Percentiles rank a stretch among this genome's conserved stretches.
phyloP scores from a whole-genome alignment of 208 protist species.

The Trypanosoma grayi region DNA sequence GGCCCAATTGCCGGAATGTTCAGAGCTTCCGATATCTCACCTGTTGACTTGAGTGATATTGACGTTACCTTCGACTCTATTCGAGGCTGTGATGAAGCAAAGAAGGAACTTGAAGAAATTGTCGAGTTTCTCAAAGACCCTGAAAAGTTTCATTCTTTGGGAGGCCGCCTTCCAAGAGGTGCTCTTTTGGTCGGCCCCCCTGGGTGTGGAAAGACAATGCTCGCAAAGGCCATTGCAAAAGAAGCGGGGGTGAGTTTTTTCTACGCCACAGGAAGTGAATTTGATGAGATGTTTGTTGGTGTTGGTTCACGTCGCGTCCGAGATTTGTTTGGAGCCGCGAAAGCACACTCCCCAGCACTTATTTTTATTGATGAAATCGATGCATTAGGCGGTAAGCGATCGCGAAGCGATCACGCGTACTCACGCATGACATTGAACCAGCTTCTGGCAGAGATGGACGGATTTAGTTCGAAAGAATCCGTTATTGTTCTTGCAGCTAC shows the following conservation, averaged over 20 bases:
- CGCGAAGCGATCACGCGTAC: constrained; percentile 55
- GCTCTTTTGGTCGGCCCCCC: constrained; percentile 97
- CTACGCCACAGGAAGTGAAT: constrained; percentile 93
- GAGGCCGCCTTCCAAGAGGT: constrained; percentile 96
- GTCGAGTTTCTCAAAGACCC: constrained; percentile 95
- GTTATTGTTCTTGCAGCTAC: constrained; percentile 98
- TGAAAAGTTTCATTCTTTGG: constrained; percentile 90
- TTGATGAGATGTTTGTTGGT: constrained; percentile 98
- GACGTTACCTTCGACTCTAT: constrained; percentile 87
- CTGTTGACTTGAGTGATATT: constrained; percentile 75
- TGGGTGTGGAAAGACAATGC: constrained; percentile 96
- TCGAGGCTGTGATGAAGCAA: constrained; percentile 89
- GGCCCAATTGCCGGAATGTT: constrained; percentile 40
- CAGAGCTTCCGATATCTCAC: constrained; percentile 51
- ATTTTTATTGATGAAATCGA: constrained; percentile 99
- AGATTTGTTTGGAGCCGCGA: constrained; percentile 94
- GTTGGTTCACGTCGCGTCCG: constrained; percentile 94
- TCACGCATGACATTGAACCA: constrained; percentile 96
- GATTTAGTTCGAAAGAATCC: constrained; percentile 89
- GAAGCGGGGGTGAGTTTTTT: constrained; percentile 96
- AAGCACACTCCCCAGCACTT: constrained; percentile 92
- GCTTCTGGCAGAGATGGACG: constrained; percentile 97
- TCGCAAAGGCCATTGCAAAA: constrained; percentile 93
- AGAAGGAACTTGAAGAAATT: constrained; percentile 91
- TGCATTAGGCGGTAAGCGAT: constrained; percentile 89